Evolutionary conservation across 2,329 filamentous ascomycete species (phyloP), one percentile per base, ranked within the genome.

Genomic region (Macrophomina pseudophaseolina): DNA sequence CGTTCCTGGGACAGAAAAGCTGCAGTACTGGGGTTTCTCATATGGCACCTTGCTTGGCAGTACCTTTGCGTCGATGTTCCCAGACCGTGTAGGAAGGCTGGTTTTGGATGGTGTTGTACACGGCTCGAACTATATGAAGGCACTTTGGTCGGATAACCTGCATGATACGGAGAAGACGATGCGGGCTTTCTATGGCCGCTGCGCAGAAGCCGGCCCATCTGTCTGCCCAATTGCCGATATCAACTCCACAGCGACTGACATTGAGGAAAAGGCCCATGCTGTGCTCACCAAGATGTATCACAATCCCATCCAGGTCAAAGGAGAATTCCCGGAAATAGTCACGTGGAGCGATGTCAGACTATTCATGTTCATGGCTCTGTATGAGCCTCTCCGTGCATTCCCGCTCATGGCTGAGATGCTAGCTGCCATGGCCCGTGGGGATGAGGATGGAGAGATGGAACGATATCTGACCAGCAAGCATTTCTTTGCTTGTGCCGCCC

Each of bases 51-150:
- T 80, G 35, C 74, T 80, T 5, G 78, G 78, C 1, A 69, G 71
- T 0, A 79, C 76, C 1, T 79, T 79, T 63, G 75, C 76, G 5
- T 75, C 75, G 33, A 78, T 80, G 76, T 78, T 74, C 52, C 76
- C 78, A 3, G 71, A 76, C 23, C 75, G 76, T n/a, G 73, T 79
- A 11, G 74, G 73, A 1, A 72, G 75, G 14, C 23, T 76, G 9
- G 67, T 79, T 7, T 70, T 85, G 0, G 83, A 85, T 68, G 83
- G 82, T 4, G 80, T 84, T 4, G 79, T 82, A 2, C 80, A 82
- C 65, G 72, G 76, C 1, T 71, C 76, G 14, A 76, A 80, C 68
- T 81, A 79, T 66, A 70, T 72, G 60, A 64, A 73, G 18, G 73
- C 72, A 3, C 69, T 78, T 4, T 81, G 79, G 63, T 75, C 75